Evolutionary conservation across 2,329 filamentous ascomycete genomes (phyloP).

Genomic region (Thermoascus crustaceus): DNA sequence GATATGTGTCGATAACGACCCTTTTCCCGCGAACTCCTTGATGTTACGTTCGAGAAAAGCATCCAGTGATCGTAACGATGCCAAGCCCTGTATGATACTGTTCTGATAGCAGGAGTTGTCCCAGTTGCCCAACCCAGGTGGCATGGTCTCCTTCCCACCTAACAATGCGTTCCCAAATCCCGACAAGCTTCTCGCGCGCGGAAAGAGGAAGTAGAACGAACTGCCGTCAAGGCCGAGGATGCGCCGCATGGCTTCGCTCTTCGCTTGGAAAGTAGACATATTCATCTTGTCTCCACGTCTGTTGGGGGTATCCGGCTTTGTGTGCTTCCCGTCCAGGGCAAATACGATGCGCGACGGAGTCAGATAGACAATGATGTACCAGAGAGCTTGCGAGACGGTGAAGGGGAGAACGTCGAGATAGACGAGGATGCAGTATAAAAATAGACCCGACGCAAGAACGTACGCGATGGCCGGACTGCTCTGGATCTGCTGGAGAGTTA

Average conservation of each 20-base stretch:
- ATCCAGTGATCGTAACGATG: constrained; percentile 63
- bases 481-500: constrained; percentile 17
- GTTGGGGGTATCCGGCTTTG: constrained; percentile 32
- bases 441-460: constrained; percentile 18
- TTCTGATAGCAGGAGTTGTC: constrained; percentile 98
- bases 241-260: constrained; percentile 57
- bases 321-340: constrained; percentile 44
- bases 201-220: constrained; percentile 51
- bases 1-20: constrained; percentile 39
- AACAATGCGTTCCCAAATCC: constrained; percentile 42
- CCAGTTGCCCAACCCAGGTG: constrained; percentile 71
- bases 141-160: constrained; percentile 26
- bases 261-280: constrained; percentile 42
- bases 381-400: constrained; percentile 24
- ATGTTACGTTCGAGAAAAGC: constrained; percentile 52
- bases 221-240: constrained; percentile 54
- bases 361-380: constrained; percentile 32
- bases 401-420: constrained; percentile 23
- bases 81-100: constrained; percentile 78
- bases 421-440: constrained; percentile 22
- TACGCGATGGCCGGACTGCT: constrained; percentile 23
- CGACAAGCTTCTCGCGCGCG: constrained; percentile 48
- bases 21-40: constrained; percentile 27
- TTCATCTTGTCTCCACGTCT: constrained; percentile 29
- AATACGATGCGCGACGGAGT: constrained; percentile 33